Evolutionary conservation across 2,329 filamentous ascomycete genomes (phyloP), one percentile per base, ranked within the genome.

Genomic region (Drechslera avenae): DNA sequence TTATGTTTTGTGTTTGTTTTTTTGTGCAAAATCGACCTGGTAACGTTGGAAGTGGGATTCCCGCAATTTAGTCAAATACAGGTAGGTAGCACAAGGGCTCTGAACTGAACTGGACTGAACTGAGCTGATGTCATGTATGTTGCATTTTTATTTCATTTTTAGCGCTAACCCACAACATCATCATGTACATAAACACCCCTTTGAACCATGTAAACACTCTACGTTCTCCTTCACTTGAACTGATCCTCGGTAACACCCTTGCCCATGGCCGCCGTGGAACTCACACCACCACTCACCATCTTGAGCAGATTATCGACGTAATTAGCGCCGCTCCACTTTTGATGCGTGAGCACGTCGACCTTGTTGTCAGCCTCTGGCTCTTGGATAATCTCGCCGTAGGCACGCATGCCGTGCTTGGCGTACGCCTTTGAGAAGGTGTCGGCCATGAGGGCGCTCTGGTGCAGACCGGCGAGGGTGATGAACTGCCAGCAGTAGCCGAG

Each of bases 401-500:
- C 94, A 50, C 92, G 86, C 93, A 99, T 99, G 50, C 93, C 93
- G 53, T 88, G 80, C 73, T 85, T 80, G 50, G 88, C 82, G 74
- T 89, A 99, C 40, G 90, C 90, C 72, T 86, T 84, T 53, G 91
- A 86, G 77, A 99, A 99, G 57, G 87, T 86, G 78, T 97, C 86
- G 68, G 87, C 88, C 78, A 96, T 95, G 45, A 99, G 85, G 31
- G 93, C 94, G 3, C 91, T 97, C 56, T 91, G 96, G 81, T 99
- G 94, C 71, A 99, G 83, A 63, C 94, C 94, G 4, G 93, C 94
- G 39, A 99, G 85, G n/a, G 94, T 99, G 81, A 99, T 99, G 82
- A 99, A 99, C 77, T 99, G 94, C 94, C 94, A 99, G 85, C 91
- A 96, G 84, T 99, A 99, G 57, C 94, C 94, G 40, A 99, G 84